phyloP scores from a whole-genome alignment of 768 basidiomycete genomes.

The Phaeotremella skinneri region DNA sequence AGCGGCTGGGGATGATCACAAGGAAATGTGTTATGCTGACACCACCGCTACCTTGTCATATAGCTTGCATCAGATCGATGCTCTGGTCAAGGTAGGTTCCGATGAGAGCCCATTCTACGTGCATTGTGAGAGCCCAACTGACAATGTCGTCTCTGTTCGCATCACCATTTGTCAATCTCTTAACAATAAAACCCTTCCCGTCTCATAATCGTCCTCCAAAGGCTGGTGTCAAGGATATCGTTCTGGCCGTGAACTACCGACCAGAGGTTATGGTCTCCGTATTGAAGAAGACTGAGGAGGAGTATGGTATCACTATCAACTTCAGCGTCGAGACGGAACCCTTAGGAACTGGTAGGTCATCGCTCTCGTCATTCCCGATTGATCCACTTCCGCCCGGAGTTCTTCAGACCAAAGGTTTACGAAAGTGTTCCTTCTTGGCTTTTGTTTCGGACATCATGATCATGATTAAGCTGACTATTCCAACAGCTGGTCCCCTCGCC shows the following conservation, averaged over 20 bases:
- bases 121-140: not conserved
- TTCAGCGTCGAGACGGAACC: conserved; percentile 57
- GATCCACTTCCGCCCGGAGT: not conserved
- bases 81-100: conserved; percentile 53
- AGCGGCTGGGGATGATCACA: no score
- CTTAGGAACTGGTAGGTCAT: conserved; percentile 54
- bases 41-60: no score
- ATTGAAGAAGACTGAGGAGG: conserved; percentile 55
- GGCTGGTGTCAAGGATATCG: conserved; percentile 57
- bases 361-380: not conserved
- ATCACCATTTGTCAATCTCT: no score
- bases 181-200: no score
- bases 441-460: no score
- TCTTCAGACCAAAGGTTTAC: not conserved
- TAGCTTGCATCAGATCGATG: conserved; percentile 57
- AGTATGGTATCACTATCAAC: conserved; percentile 56
- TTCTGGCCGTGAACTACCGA: conserved; percentile 57
- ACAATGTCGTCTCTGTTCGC: no score
- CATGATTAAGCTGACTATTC: not conserved
- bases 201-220: conserved; percentile 19
- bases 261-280: conserved; percentile 57
- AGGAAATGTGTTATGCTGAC: no score
- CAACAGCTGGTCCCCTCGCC: conserved; percentile 55
- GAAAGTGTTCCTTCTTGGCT: conserved; percentile 6
- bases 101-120: not conserved